These are phyloP conservation scores for Fistulinella staudtii DNA, from an alignment of 1,284 basidiomycete genomes.

Conservation along the genomic window DNA sequence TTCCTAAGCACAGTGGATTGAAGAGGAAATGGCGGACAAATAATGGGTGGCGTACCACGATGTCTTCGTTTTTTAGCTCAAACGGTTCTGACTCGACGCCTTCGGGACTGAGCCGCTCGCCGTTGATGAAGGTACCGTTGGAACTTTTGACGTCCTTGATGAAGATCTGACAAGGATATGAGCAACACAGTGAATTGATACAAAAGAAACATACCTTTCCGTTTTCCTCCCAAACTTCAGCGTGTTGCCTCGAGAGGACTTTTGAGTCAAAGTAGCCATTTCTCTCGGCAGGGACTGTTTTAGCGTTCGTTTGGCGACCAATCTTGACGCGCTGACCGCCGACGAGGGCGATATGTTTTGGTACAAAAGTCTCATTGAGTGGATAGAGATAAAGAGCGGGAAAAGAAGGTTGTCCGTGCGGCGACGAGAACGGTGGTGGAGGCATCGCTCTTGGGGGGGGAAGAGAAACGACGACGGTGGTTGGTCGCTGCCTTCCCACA, in stretches of 20 bases:
- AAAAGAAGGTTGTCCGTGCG: constrained; percentile 36
- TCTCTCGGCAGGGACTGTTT: constrained; percentile 90
- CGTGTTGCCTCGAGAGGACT: constrained; percentile 93
- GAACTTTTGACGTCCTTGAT: constrained; percentile 99
- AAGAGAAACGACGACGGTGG: constrained; percentile 6
- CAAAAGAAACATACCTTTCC: constrained; percentile 60
- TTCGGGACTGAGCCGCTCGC: constrained; percentile 87
- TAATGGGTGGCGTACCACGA: constrained; percentile 55
- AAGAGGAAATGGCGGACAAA: not conserved
- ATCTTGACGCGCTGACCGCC: constrained; percentile 83
- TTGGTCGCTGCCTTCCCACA: constrained; percentile 1
- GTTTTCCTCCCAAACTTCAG: constrained; percentile 95
- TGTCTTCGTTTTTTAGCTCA: constrained; percentile 93
- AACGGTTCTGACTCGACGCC: constrained; percentile 91
- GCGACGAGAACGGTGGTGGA: constrained; percentile 37
- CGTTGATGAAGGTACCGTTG: constrained; percentile 98
- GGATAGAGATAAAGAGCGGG: constrained; percentile 91
- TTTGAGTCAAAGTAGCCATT: constrained; percentile 99
- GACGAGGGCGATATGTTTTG: constrained; percentile 90
- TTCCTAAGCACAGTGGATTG: constrained; percentile 56
- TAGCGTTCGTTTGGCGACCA: constrained; percentile 96
- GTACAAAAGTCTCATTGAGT: constrained; percentile 92
- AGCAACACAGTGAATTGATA: not conserved
- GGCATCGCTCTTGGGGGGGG: constrained; percentile 34
- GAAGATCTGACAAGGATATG: constrained; percentile 62